These are phyloP conservation scores for Cercophora sp. DNA, from an alignment of 495 filamentous ascomycete genomes.

Conservation along the genomic window DNA sequence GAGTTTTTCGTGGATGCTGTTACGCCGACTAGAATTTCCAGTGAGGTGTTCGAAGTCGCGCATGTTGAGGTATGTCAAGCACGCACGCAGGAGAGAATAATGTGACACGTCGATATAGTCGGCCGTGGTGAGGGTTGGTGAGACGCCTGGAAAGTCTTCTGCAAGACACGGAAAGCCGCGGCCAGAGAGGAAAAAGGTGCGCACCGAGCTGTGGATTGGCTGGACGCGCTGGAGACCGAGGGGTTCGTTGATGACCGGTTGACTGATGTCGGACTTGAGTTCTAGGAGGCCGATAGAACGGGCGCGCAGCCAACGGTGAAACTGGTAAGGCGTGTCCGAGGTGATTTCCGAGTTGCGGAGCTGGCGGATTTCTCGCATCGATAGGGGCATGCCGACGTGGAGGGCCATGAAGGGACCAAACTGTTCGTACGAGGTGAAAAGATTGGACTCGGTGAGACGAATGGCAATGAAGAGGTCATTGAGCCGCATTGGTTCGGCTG, in stretches of 20 bases:
- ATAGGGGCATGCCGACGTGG: slow-evolving; percentile 23
- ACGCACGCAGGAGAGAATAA: slow-evolving; percentile 31
- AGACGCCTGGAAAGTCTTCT: slow-evolving; percentile 10
- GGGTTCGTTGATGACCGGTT: slow-evolving; percentile 20
- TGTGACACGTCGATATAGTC: slow-evolving; percentile 30
- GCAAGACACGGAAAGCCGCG: slow-evolving; percentile 32
- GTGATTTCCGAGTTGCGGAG: slow-evolving; percentile 28
- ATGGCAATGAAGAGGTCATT: slow-evolving; percentile 34
- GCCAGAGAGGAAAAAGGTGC: slow-evolving; percentile 34
- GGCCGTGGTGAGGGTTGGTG: slow-evolving; percentile 4
- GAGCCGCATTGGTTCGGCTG: slow-evolving; percentile 32
- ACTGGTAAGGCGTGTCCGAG: slow-evolving; percentile 32
- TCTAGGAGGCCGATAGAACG: slow-evolving; percentile 37
- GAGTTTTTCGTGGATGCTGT: neutral
- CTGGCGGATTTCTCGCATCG: slow-evolving; percentile 31
- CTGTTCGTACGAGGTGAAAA: slow-evolving; percentile 13
- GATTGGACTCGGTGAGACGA: slow-evolving; percentile 23
- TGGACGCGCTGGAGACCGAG: slow-evolving; percentile 32
- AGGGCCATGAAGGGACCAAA: slow-evolving; percentile 25
- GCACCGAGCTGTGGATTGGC: slow-evolving; percentile 32
- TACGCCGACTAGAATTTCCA: neutral
- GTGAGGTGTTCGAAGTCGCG: slow-evolving; percentile 31
- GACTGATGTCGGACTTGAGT: slow-evolving; percentile 20
- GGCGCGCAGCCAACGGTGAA: slow-evolving; percentile 33
- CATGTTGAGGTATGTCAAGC: slow-evolving; percentile 36